A percentile compares a stretch with the other conserved stretches of the same genome.
Evolutionary conservation across 805 yeast species (phyloP).

Genomic region (Wickerhamiella bombiphila): DNA sequence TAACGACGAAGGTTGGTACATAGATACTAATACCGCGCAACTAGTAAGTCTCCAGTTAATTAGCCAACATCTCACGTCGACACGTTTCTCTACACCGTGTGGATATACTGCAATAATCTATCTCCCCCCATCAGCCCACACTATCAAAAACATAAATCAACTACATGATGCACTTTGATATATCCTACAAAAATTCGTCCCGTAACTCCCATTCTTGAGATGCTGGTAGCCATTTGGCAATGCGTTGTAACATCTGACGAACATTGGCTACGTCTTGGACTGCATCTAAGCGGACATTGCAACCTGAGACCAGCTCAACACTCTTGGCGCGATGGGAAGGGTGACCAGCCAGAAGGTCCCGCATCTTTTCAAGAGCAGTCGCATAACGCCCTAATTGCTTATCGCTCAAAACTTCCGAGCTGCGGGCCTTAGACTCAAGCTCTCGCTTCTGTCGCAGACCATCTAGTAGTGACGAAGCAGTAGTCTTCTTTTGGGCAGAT

Average conservation of each 20-base stretch:
- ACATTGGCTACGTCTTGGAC: constrained; percentile 45
- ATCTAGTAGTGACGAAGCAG: constrained; percentile 36
- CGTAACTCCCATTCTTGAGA: constrained; percentile 49
- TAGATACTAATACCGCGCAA: too few species aligned
- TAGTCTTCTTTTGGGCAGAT: not conserved
- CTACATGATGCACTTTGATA: too few species aligned
- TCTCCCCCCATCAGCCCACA: too few species aligned
- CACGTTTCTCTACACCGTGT: too few species aligned
- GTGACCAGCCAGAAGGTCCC: constrained; percentile 26
- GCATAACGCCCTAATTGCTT: constrained; percentile 13
- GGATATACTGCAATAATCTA: too few species aligned
- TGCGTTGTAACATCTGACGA: constrained; percentile 51
- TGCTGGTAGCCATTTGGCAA: constrained; percentile 51
- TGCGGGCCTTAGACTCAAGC: constrained; percentile 19
- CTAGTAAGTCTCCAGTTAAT: too few species aligned
- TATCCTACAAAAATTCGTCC: constrained; percentile 41
- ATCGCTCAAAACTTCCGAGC: constrained; percentile 1
- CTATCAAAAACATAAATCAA: too few species aligned
- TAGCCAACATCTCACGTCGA: too few species aligned
- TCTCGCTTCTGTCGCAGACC: constrained; percentile 33
- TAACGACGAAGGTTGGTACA: too few species aligned
- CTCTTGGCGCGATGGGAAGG: constrained; percentile 34
- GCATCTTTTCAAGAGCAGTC: constrained; percentile 26
- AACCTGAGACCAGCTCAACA: constrained; percentile 30
- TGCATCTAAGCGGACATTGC: constrained; percentile 28